Evolutionary conservation across 192 early-diverging fungal species (phyloP).

Genomic region (Linnemannia hyalina): DNA sequence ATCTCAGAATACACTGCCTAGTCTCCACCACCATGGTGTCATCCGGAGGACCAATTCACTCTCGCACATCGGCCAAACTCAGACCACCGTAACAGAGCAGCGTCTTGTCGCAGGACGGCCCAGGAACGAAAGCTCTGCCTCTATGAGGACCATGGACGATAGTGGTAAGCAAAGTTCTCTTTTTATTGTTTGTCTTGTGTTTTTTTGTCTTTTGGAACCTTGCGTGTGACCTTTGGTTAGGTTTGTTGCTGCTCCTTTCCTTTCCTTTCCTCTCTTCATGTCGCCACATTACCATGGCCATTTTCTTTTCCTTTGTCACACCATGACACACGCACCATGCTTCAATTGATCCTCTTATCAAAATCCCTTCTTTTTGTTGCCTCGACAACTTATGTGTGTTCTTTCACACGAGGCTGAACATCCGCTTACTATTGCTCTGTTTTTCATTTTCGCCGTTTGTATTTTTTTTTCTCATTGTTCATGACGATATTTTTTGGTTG

Average conservation of each 20-base stretch:
- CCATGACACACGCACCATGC: background rate
- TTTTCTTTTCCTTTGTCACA: background rate
- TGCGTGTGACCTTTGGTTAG: background rate
- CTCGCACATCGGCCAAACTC: slow-evolving; percentile 22
- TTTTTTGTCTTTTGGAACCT: slow-evolving; percentile 4
- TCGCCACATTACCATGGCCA: background rate
- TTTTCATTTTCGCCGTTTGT: slow-evolving; percentile 15
- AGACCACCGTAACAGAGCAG: slow-evolving; percentile 36
- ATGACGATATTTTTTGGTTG: background rate
- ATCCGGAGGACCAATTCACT: slow-evolving; percentile 44
- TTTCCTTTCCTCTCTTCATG: background rate
- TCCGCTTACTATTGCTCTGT: slow-evolving; percentile 3
- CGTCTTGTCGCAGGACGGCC: slow-evolving; percentile 31
- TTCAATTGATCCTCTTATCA: background rate
- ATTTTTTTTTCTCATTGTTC: slow-evolving; percentile 12
- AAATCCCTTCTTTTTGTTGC: background rate
- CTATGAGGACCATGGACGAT: slow-evolving; percentile 41
- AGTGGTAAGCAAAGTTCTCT: slow-evolving; percentile 21
- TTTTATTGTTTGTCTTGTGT: background rate
- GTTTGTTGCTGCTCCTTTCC: background rate
- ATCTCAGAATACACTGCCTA: slow-evolving; percentile 17
- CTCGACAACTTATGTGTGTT: background rate
- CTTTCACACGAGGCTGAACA: background rate
- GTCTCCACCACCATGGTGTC: slow-evolving; percentile 28
- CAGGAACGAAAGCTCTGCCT: slow-evolving; percentile 41